These are phyloP conservation scores for Agrocybe pediades DNA, from an alignment of 768 basidiomycete species.

Conservation along the genomic window DNA sequence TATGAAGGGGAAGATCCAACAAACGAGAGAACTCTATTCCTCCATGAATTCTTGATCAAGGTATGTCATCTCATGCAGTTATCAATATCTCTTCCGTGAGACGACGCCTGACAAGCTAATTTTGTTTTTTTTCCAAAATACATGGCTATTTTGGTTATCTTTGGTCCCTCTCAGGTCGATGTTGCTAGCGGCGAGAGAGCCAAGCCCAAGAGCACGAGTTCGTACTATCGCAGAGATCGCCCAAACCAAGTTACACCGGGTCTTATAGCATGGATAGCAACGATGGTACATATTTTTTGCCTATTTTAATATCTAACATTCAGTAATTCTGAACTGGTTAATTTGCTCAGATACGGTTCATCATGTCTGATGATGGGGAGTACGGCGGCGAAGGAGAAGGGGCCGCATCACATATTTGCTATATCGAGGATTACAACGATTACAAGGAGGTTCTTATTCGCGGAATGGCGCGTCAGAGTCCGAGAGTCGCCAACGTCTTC, in stretches of 20 bases:
- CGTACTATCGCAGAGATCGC: neutral
- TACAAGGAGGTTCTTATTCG: too few species aligned
- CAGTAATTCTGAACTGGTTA: too few species aligned
- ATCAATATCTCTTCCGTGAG: too few species aligned
- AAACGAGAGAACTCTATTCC: neutral
- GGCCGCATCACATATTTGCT: too few species aligned
- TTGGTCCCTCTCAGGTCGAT: neutral
- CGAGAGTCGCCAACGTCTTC: too few species aligned
- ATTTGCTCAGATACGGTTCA: too few species aligned
- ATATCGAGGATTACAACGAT: too few species aligned
- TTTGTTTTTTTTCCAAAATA: neutral
- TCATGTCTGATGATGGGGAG: too few species aligned
- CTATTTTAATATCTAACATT: too few species aligned
- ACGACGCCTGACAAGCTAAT: neutral
- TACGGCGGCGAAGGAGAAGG: too few species aligned
- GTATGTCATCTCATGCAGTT: neutral
- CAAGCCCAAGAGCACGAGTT: neutral
- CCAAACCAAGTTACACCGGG: neutral
- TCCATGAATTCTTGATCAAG: neutral
- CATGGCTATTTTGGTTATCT: neutral
- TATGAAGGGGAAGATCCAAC: neutral
- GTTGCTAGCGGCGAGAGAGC: neutral
- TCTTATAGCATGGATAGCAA: neutral
- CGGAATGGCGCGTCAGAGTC: too few species aligned
- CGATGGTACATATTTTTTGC: too few species aligned